Evolutionary conservation across 208 protist species (phyloP), one percentile per base, ranked within the genome.

Genomic region (Leptomonas seymouri): DNA sequence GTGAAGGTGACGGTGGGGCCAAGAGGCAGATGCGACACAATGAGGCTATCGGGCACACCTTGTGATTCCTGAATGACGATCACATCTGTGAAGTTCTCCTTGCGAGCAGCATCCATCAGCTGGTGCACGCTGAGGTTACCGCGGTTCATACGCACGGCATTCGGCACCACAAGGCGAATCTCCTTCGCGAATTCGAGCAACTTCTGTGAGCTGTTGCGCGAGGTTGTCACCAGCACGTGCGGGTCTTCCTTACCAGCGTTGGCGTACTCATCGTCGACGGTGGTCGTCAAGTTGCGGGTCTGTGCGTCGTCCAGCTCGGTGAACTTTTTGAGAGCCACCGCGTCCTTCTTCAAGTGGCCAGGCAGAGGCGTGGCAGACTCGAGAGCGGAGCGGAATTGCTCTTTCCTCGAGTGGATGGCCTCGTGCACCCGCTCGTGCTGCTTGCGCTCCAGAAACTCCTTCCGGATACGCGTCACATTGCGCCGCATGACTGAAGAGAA

Each of bases 151-250:
- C 98, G 86, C 48, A 99, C 90, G 9, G 97, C 82, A 80, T 99
- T 99, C 21, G 99, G 99, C 63, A 99, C 95, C 18, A 99, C 71
- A n/a, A 99, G 85, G 8, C 90, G 79, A 23, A 99, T 70, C 85
- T 99, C 98, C 88, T 99, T 99, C 15, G 95, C 81, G 76, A 99
- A 99, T 86, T 99, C 91, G 54, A 95, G 80, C 21, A 99, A 86
- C 53, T 96, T 92, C 60, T 93, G 90, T 39, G 89, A 98, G 5
- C 99, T 98, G 57, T 99, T 93, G 34, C 97, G 90, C 7, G 98
- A 98, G 3, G 99, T 99, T n/a, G 99, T 99, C 21, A 99, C 84
- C 20, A 99, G 84, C 44, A 99, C 92, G 70, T 97, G 97, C 11
- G 99, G 99, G 71, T 99, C 98, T 41, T 90, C 53, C 20, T 96